A percentile compares a stretch with the other conserved stretches of the same genome.
Evolutionary conservation across 495 filamentous ascomycete species (phyloP).

Genomic region (Tuber microsphaerosporum): DNA sequence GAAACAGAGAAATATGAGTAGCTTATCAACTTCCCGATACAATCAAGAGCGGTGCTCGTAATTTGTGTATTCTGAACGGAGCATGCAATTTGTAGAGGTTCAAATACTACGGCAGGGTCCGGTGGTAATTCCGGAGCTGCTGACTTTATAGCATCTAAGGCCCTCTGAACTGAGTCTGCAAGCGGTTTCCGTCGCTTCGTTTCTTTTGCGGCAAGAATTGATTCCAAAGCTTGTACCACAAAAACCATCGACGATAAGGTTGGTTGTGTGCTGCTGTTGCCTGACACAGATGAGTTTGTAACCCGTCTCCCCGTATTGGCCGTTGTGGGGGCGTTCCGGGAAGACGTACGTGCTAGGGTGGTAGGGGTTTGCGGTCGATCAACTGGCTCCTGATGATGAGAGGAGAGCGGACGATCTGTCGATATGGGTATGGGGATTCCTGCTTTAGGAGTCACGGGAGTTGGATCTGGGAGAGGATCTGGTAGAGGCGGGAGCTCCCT

Average conservation of each 20-base stretch:
- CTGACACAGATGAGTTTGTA: constrained; percentile 28
- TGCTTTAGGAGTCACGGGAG: constrained; percentile 25
- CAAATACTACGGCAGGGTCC: constrained; percentile 85
- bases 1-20: constrained; percentile 88
- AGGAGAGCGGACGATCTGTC: constrained; percentile 11
- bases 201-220: constrained; percentile 81
- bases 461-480: constrained; percentile 24
- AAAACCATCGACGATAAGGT: constrained; percentile 90
- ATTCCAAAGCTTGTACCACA: constrained; percentile 82
- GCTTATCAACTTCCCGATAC: constrained; percentile 96
- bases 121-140: constrained; percentile 59
- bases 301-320: constrained; percentile 17
- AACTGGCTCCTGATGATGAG: constrained; percentile 11
- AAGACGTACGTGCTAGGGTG: constrained; percentile 29
- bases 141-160: constrained; percentile 73
- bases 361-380: constrained; percentile 23
- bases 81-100: constrained; percentile 79
- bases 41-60: constrained; percentile 85
- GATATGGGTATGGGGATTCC: constrained; percentile 40
- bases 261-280: constrained; percentile 42
- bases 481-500: constrained; percentile 35
- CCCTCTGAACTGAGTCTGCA: constrained; percentile 68
- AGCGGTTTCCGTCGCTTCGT: constrained; percentile 72
- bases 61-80: constrained; percentile 74
- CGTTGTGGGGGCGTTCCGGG: constrained; percentile 23